Conservation (phyloP, 768 basidiomycete species). For the Termitomyces titanicus region DNA sequence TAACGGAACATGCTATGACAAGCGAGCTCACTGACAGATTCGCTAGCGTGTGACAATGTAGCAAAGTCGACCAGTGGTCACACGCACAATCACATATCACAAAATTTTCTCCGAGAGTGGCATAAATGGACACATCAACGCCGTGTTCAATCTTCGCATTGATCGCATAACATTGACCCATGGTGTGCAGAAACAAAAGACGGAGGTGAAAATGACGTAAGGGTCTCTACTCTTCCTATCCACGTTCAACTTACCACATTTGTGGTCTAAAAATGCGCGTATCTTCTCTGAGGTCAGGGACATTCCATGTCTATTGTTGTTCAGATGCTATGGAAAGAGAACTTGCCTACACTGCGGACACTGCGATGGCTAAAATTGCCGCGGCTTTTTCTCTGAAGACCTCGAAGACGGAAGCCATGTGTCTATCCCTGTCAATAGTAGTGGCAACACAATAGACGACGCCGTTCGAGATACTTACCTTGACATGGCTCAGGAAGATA, state of each 20-base stretch:
- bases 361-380: too few species aligned
- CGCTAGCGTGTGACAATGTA: too few species aligned
- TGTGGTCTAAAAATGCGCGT: background rate
- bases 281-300: too few species aligned
- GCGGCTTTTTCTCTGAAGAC: background rate
- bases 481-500: background rate
- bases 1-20: background rate
- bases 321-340: too few species aligned
- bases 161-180: background rate
- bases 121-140: background rate
- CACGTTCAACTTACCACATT: background rate
- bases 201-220: background rate
- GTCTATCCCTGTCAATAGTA: too few species aligned
- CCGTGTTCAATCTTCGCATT: background rate
- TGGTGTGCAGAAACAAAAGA: background rate
- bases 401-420: background rate
- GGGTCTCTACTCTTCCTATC: background rate
- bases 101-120: background rate
- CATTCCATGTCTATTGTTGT: too few species aligned
- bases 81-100: background rate
- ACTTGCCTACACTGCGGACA: too few species aligned
- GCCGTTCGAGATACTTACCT: background rate
- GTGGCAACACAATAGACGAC: background rate
- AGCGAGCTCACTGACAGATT: too few species aligned
- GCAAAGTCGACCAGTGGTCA: background rate